Conservation (phyloP, 164 flowering plant genomes). For the Berberis thunbergii region DNA sequence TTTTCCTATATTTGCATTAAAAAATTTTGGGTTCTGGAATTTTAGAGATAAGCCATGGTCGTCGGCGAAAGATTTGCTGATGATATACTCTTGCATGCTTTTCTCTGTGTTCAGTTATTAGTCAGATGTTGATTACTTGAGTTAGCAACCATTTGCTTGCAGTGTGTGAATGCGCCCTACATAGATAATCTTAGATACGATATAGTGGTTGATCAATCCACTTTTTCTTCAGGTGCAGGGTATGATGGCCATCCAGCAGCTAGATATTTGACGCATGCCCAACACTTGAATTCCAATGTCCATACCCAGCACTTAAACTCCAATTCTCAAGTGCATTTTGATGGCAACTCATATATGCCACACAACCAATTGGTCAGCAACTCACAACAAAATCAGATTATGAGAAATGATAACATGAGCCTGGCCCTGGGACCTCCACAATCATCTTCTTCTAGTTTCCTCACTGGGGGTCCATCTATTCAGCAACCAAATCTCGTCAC, state of each 20-base stretch:
- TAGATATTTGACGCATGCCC: constrained; percentile 33
- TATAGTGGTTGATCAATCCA: background rate
- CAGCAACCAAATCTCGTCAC: constrained; percentile 19
- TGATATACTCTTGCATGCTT: no score
- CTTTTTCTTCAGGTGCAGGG: constrained; percentile 23
- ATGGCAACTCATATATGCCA: constrained; percentile 27
- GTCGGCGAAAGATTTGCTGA: no score
- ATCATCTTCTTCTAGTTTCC: constrained; percentile 36
- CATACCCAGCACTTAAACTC: constrained; percentile 35
- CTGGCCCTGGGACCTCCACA: constrained; percentile 57
- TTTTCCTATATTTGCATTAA: no score
- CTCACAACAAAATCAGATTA: constrained; percentile 33
- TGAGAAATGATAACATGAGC: constrained; percentile 24
- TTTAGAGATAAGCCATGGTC: no score
- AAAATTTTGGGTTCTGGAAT: no score
- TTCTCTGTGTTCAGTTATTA: no score
- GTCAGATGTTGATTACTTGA: no score
- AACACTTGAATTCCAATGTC: constrained; percentile 29
- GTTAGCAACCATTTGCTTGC: no score
- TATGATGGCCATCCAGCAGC: constrained; percentile 29
- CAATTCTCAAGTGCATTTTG: constrained; percentile 38
- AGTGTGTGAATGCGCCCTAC: no score
- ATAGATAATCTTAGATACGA: no score
- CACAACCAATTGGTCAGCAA: constrained; percentile 35
- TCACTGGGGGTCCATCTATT: constrained; percentile 22